A percentile compares a stretch with the other conserved stretches of the same genome.
These are phyloP conservation scores for Triticum dicoccoides DNA, from an alignment of 176 grass and related monocot species.

Conservation along the genomic window DNA sequence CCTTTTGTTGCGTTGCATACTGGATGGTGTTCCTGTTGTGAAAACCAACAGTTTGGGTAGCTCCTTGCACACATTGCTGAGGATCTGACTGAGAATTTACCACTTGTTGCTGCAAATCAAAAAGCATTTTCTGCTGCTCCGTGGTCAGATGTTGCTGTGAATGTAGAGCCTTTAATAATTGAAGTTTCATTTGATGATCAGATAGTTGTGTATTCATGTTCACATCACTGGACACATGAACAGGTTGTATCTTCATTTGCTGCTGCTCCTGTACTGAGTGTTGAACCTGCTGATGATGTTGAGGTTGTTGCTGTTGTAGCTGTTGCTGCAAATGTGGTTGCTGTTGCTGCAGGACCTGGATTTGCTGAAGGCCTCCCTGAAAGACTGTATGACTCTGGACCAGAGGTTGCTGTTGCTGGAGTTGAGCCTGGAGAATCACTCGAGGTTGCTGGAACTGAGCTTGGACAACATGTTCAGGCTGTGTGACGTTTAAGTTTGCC, in stretches of 20 bases:
- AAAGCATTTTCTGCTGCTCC: slow-evolving; percentile 63
- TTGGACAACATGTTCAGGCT: slow-evolving; percentile 36
- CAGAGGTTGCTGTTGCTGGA: slow-evolving; percentile 51
- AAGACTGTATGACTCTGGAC: slow-evolving; percentile 48
- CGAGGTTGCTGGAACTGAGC: slow-evolving; percentile 53
- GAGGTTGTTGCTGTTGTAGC: slow-evolving; percentile 33
- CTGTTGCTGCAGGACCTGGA: slow-evolving; percentile 57
- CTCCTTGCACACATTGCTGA: slow-evolving; percentile 41
- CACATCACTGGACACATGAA: slow-evolving; percentile 25
- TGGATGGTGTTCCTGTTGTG: slow-evolving; percentile 35
- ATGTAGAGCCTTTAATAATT: slow-evolving; percentile 52
- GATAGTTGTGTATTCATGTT: slow-evolving; percentile 35
- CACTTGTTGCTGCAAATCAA: slow-evolving; percentile 56
- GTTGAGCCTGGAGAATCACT: slow-evolving; percentile 40
- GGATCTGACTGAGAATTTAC: slow-evolving; percentile 40
- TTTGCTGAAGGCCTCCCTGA: slow-evolving; percentile 48
- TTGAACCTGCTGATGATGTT: slow-evolving; percentile 38
- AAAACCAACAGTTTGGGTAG: slow-evolving; percentile 27
- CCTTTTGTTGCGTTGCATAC: slow-evolving; percentile 35
- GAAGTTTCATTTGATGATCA: slow-evolving; percentile 65
- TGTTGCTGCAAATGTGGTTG: slow-evolving; percentile 39
- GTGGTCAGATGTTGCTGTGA: slow-evolving; percentile 41
- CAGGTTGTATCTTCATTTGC: slow-evolving; percentile 42
- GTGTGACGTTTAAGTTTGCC: slow-evolving; percentile 28
- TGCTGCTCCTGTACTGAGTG: slow-evolving; percentile 48